phyloP scores from a whole-genome alignment of 2,329 filamentous ascomycete genomes.

The Fusarium compactum region DNA sequence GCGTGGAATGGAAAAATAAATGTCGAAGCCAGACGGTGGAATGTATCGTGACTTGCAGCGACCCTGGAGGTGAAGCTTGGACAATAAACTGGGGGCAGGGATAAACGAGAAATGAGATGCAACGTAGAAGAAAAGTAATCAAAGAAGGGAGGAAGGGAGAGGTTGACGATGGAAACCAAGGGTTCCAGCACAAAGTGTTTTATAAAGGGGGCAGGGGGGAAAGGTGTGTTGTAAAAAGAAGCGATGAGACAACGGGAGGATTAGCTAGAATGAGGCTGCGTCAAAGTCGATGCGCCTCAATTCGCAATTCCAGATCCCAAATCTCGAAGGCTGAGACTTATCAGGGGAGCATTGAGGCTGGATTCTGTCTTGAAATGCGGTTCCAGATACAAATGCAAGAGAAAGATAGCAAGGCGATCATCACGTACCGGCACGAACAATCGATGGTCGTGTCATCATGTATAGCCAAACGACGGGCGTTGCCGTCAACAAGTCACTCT shows the following conservation, averaged over 20 bases:
- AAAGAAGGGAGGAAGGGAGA: conserved; percentile 37
- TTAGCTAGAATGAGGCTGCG: conserved; percentile 35
- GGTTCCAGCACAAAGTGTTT: conserved; percentile 26
- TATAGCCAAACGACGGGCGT: conserved; percentile 26
- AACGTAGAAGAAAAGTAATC: conserved; percentile 35
- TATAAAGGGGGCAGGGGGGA: conserved; percentile 29
- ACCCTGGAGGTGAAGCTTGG: conserved; percentile 38
- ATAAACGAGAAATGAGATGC: conserved; percentile 38
- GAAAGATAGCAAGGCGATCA: conserved; percentile 13
- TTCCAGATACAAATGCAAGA: conserved; percentile 18
- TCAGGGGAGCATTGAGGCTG: conserved; percentile 17
- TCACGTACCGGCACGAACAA: conserved; percentile 71
- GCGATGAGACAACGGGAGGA: conserved; percentile 18
- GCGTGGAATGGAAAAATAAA: conserved; percentile 35
- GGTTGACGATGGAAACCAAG: conserved; percentile 25
- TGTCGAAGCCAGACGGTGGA: conserved; percentile 43
- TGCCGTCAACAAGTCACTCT: conserved; percentile 37
- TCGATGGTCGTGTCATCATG: conserved; percentile 70
- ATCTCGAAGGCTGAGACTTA: conserved; percentile 15
- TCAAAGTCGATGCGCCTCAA: conserved; percentile 21
- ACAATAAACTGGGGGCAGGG: conserved; percentile 38
- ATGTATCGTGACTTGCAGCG: conserved; percentile 43
- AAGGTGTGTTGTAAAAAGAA: conserved; percentile 23
- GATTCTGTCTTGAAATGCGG: background rate
- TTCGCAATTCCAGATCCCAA: conserved; percentile 9